phyloP scores from a whole-genome alignment of 148 eudicot genomes.

The Chenopodium album region DNA sequence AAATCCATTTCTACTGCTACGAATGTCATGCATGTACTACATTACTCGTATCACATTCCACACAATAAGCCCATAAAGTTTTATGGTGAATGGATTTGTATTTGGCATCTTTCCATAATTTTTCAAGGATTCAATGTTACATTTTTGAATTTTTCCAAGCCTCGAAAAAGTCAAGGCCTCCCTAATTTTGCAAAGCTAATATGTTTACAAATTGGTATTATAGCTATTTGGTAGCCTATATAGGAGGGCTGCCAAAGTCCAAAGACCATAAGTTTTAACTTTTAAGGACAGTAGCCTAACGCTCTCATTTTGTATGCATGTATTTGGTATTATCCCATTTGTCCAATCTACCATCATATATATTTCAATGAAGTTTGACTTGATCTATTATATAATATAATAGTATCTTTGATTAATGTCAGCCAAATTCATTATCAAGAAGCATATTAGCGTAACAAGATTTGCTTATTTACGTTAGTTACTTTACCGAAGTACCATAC shows the following conservation, averaged over 20 bases:
- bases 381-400: too few relatives aligned
- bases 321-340: slow-evolving; percentile 5
- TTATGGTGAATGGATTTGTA: too few relatives aligned
- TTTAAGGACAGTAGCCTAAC: not conserved
- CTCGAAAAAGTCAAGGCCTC: too few relatives aligned
- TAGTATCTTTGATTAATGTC: not conserved
- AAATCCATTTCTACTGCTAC: too few relatives aligned
- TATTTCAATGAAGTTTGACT: not conserved
- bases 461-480: too few relatives aligned
- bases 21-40: too few relatives aligned
- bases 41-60: too few relatives aligned
- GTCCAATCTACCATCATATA: not conserved
- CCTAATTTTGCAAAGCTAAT: not conserved
- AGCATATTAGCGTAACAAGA: not conserved
- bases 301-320: not conserved
- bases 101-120: too few relatives aligned
- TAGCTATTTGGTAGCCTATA: not conserved
- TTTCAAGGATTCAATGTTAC: too few relatives aligned
- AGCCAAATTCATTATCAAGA: not conserved
- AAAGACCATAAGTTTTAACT: not conserved
- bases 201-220: not conserved
- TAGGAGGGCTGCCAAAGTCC: not conserved
- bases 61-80: too few relatives aligned
- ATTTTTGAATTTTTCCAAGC: too few relatives aligned
- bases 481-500: too few relatives aligned